Percentiles rank a stretch among this genome's conserved stretches.
These are phyloP conservation scores for Polychytrium aggregatum DNA, from an alignment of 192 early-diverging fungal species.

Conservation along the genomic window DNA sequence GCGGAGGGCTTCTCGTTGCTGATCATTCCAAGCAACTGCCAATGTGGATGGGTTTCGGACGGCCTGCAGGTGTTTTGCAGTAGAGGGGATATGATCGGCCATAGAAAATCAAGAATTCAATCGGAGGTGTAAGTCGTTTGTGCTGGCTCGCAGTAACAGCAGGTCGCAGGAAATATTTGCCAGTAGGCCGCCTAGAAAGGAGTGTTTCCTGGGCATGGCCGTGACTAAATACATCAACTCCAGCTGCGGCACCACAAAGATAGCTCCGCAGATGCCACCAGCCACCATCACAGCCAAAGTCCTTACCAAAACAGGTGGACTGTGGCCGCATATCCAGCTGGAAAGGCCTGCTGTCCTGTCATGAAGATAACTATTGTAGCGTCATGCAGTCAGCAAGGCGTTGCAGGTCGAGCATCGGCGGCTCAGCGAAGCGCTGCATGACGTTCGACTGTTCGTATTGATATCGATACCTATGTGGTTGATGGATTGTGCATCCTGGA, in stretches of 20 bases:
- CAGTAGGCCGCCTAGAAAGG: not conserved
- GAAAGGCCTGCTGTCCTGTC: conserved; percentile 74
- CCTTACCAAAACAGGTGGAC: conserved; percentile 83
- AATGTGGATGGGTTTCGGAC: conserved; percentile 8
- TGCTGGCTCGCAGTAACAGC: no score
- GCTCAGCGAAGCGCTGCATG: not conserved
- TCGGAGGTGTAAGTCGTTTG: no score
- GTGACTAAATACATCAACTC: no score
- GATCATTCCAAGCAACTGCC: conserved; percentile 35
- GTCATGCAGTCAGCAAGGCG: not conserved
- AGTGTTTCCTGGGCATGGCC: no score
- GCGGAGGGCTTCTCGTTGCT: conserved; percentile 44
- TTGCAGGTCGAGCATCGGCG: not conserved
- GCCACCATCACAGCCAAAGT: no score
- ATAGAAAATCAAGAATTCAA: no score
- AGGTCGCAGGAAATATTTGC: not conserved
- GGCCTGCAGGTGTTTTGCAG: no score
- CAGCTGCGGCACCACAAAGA: no score
- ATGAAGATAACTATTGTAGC: conserved; percentile 65
- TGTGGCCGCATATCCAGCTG: conserved; percentile 81
- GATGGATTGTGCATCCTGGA: conserved; percentile 70
- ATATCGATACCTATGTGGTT: conserved; percentile 76
- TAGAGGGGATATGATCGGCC: not conserved
- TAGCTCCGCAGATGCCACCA: no score
- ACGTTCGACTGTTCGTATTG: not conserved